These are phyloP conservation scores for Ogataea saltuana DNA, from an alignment of 805 yeast species.

Conservation along the genomic window DNA sequence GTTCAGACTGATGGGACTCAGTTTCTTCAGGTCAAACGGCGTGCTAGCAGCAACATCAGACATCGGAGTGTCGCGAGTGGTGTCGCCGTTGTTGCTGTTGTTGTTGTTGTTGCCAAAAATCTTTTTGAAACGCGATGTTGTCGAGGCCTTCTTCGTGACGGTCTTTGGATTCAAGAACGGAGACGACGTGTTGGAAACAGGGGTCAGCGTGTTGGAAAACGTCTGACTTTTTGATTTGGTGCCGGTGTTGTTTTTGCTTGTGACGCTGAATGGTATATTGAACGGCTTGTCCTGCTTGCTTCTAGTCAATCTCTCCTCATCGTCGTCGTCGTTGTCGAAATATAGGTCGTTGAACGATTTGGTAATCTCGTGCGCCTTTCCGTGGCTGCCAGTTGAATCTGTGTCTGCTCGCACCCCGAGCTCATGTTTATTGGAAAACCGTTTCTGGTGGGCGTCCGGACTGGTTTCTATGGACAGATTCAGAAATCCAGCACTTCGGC, in stretches of 20 bases:
- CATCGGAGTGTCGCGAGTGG: constrained; percentile 10
- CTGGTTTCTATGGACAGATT: constrained; percentile 49
- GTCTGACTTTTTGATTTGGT: not conserved
- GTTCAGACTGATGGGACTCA: constrained; percentile 18
- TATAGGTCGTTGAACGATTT: constrained; percentile 38
- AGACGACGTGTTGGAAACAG: constrained; percentile 22
- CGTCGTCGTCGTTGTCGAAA: constrained; percentile 24
- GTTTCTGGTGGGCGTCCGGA: constrained; percentile 15
- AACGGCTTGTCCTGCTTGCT: constrained; percentile 7
- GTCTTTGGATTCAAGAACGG: constrained; percentile 30
- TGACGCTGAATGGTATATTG: not conserved
- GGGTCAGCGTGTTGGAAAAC: constrained; percentile 12
- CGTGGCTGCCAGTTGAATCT: no score
- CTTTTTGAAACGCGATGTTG: constrained; percentile 27
- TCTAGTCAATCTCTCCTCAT: no score
- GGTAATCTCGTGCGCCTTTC: constrained; percentile 28
- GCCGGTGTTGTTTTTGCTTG: not conserved
- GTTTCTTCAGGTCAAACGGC: constrained; percentile 24
- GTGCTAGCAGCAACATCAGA: constrained; percentile 15
- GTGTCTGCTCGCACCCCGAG: not conserved
- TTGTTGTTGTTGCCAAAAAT: constrained; percentile 19
- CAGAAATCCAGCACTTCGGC: constrained; percentile 54
- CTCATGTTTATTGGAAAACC: constrained; percentile 1
- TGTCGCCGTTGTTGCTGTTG: not conserved
- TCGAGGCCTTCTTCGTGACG: constrained; percentile 19